Conservation (phyloP, 2,329 filamentous ascomycete genomes). For the Colletotrichum chlorophyti region DNA sequence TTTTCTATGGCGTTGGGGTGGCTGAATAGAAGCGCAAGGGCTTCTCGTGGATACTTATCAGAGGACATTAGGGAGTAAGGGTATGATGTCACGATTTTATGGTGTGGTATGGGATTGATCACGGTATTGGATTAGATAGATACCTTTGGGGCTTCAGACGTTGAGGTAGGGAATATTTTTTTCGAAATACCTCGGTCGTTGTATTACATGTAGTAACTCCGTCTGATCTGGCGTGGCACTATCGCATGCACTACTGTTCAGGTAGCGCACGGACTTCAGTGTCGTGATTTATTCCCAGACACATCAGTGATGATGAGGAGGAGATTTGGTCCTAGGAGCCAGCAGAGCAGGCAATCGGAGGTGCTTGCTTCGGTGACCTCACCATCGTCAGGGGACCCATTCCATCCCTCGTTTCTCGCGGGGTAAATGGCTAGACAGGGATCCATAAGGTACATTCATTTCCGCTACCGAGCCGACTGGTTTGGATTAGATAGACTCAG, state of each 20-base stretch:
- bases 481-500: neutral
- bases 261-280: no score
- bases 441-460: slow-evolving; percentile 5
- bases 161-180: no score
- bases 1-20: neutral
- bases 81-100: slow-evolving; percentile 10
- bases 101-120: no score
- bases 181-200: neutral
- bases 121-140: no score
- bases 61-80: no score
- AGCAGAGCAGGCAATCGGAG: neutral
- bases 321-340: no score
- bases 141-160: no score
- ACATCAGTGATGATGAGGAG: slow-evolving; percentile 2
- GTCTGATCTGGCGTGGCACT: neutral
- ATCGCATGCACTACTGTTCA: neutral
- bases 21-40: neutral
- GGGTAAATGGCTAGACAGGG: slow-evolving; percentile 7
- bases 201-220: neutral
- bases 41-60: neutral
- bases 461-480: slow-evolving; percentile 8
- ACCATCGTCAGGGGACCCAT: slow-evolving; percentile 13
- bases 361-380: slow-evolving; percentile 5
- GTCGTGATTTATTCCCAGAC: no score
- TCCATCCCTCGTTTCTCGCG: slow-evolving; percentile 7